A percentile compares a stretch with the other conserved stretches of the same genome.
phyloP scores from a whole-genome alignment of 768 basidiomycete species.

The Amanita muscaria region DNA sequence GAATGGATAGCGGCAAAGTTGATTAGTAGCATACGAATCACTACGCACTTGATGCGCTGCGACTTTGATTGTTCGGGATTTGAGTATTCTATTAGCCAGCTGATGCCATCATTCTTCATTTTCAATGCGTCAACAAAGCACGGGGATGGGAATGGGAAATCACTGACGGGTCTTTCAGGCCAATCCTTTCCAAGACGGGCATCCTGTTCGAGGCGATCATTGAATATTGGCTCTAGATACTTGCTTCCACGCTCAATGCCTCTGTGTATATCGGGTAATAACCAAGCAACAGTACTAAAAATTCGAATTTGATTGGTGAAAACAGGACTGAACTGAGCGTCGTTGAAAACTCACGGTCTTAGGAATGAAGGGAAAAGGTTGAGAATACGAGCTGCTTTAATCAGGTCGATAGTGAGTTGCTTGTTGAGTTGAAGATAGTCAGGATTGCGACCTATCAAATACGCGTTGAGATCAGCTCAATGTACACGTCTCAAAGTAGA shows the following conservation, averaged over 20 bases:
- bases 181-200: conserved; percentile 18
- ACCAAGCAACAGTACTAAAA: conserved; percentile 11
- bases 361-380: conserved; percentile 17
- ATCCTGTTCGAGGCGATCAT: conserved; percentile 18
- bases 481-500: too few species aligned
- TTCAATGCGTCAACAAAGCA: neutral
- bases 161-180: too few species aligned
- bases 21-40: conserved; percentile 25
- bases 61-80: conserved; percentile 17
- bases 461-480: too few species aligned
- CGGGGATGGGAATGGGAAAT: neutral
- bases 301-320: too few species aligned
- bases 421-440: conserved; percentile 13
- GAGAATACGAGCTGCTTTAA: conserved; percentile 15
- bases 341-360: conserved; percentile 12
- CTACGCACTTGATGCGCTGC: conserved; percentile 19
- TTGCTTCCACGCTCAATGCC: conserved; percentile 10
- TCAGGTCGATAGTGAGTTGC: conserved; percentile 12
- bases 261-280: conserved; percentile 12
- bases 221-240: conserved; percentile 20
- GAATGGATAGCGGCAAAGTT: conserved; percentile 40
- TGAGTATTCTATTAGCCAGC: too few species aligned
- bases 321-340: neutral
- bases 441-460: conserved; percentile 18
- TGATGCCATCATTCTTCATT: conserved; percentile 34